These are phyloP conservation scores for Rostrohypoxylon terebratum DNA, from an alignment of 495 filamentous ascomycete genomes.

Conservation along the genomic window DNA sequence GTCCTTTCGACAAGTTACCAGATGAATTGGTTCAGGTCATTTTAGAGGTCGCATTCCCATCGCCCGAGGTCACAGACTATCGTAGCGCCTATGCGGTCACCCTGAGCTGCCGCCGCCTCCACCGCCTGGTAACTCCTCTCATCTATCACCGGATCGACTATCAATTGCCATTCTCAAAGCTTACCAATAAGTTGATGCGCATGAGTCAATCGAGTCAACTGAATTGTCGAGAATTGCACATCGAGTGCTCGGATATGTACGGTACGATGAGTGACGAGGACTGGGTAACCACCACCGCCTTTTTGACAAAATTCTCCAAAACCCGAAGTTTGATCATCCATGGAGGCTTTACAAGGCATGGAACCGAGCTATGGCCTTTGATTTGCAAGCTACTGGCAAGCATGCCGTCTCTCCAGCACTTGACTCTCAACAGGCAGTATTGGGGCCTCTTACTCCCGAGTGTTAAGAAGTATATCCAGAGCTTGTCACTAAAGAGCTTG, in stretches of 20 bases:
- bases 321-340: background rate
- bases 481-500: background rate
- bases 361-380: background rate
- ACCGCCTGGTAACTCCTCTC: background rate
- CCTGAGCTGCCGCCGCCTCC: background rate
- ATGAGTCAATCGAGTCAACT: background rate
- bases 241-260: background rate
- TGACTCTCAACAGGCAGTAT: background rate
- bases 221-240: background rate
- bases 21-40: conserved; percentile 1
- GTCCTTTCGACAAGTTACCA: background rate
- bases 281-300: background rate
- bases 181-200: background rate
- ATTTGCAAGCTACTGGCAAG: background rate
- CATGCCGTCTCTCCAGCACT: background rate
- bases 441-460: background rate
- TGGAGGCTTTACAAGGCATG: background rate
- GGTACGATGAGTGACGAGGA: background rate
- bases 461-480: background rate
- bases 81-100: background rate
- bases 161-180: background rate
- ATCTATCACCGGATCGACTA: background rate
- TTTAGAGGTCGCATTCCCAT: background rate
- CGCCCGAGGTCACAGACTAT: background rate
- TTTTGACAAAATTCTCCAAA: background rate